These are phyloP conservation scores for Limnomonas spitsbergensis DNA, from an alignment of 139 green algal species.

Conservation along the genomic window DNA sequence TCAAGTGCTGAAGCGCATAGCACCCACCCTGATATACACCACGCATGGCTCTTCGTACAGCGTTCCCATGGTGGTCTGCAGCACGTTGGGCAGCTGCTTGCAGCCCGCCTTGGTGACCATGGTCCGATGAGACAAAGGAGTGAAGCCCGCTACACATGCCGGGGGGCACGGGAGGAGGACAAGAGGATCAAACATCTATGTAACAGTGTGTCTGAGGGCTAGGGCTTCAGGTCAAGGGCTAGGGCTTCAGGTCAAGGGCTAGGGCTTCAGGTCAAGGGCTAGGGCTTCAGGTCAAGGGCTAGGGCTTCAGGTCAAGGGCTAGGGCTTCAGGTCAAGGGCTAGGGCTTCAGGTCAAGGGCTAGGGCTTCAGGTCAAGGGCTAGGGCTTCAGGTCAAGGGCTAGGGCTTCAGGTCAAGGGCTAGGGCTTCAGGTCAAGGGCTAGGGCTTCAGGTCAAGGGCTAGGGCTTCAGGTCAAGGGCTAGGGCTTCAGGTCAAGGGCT, in stretches of 20 bases:
- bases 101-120: neutral
- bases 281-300: neutral
- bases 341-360: too few relatives aligned
- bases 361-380: too few relatives aligned
- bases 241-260: neutral
- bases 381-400: too few relatives aligned
- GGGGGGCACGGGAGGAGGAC: neutral
- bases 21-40: slow-evolving; percentile 7
- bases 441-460: too few relatives aligned
- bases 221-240: neutral
- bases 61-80: neutral
- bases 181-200: neutral
- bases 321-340: too few relatives aligned
- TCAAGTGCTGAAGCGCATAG: too few relatives aligned
- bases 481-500: too few relatives aligned
- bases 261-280: neutral
- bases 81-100: neutral
- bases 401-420: too few relatives aligned
- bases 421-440: too few relatives aligned
- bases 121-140: neutral
- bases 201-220: neutral
- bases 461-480: too few relatives aligned
- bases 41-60: slow-evolving; percentile 9
- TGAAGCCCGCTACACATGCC: neutral
- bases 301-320: too few relatives aligned